A percentile compares a stretch with the other conserved stretches of the same genome.
phyloP scores from a whole-genome alignment of 768 basidiomycete species.

The Mycena latifolia region DNA sequence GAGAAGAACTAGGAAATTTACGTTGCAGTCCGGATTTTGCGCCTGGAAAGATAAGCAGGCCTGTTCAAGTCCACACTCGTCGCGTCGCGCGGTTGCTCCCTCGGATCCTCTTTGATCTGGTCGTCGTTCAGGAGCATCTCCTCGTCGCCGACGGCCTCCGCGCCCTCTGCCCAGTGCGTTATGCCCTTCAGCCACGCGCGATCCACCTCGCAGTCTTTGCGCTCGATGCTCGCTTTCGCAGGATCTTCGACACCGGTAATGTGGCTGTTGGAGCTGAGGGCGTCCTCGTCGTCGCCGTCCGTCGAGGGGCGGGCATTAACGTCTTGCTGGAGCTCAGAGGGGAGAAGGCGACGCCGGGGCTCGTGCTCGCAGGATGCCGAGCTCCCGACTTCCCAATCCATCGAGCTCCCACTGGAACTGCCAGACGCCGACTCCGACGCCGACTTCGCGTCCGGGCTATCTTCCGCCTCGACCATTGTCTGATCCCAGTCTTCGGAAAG shows the following conservation, averaged over 20 bases:
- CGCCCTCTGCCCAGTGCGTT: neutral
- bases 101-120: conserved; percentile 7
- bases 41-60: neutral
- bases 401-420: no score
- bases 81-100: conserved; percentile 21
- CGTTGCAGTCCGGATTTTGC: neutral
- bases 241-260: conserved; percentile 24
- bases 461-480: conserved; percentile 4
- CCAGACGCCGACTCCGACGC: neutral
- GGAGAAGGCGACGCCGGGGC: neutral
- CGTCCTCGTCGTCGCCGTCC: conserved; percentile 16
- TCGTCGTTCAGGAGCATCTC: conserved; percentile 1
- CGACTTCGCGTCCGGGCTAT: neutral
- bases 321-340: conserved; percentile 5
- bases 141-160: neutral
- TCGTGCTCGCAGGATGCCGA: no score
- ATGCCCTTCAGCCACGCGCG: conserved; percentile 3
- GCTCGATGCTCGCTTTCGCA: conserved; percentile 1
- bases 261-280: conserved; percentile 21
- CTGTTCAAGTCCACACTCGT: conserved; percentile 14
- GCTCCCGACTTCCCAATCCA: no score
- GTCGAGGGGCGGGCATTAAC: neutral
- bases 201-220: conserved; percentile 1
- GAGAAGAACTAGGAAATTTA: neutral
- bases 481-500: conserved; percentile 11